These are phyloP conservation scores for Carex arenaria DNA, from an alignment of 202 grass and related monocot species.

Conservation along the genomic window DNA sequence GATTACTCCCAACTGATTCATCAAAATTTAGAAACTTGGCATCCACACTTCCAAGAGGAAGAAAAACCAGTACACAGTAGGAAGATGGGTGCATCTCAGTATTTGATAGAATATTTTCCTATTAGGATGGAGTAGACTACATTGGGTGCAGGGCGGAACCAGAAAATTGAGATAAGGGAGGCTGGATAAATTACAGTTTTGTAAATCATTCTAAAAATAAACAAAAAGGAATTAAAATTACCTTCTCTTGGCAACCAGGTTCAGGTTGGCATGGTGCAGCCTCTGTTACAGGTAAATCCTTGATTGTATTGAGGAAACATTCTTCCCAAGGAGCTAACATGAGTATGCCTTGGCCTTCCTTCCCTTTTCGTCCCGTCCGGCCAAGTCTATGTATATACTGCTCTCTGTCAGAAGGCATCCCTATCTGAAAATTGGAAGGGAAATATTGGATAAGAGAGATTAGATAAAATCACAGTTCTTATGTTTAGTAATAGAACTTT, in stretches of 20 bases:
- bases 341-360: slow-evolving; percentile 78
- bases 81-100: neutral
- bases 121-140: neutral
- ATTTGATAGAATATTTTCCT: neutral
- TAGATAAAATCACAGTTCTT: neutral
- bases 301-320: slow-evolving; percentile 50
- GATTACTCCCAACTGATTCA: neutral
- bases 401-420: slow-evolving; percentile 74
- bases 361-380: slow-evolving; percentile 88
- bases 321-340: slow-evolving; percentile 88
- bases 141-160: neutral
- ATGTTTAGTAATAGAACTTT: neutral
- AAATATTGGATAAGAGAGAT: neutral
- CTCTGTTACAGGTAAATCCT: slow-evolving; percentile 79
- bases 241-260: slow-evolving; percentile 37
- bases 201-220: neutral
- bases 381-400: slow-evolving; percentile 99
- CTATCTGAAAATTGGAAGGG: slow-evolving; percentile 48
- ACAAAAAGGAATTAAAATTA: slow-evolving; percentile 33
- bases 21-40: neutral
- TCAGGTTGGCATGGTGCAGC: slow-evolving; percentile 35
- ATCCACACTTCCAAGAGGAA: neutral
- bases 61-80: neutral
- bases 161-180: too few relatives aligned
- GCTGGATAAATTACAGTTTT: too few relatives aligned